phyloP scores from a whole-genome alignment of 768 basidiomycete genomes.

The Pseudohyphozyma bogoriensis region DNA sequence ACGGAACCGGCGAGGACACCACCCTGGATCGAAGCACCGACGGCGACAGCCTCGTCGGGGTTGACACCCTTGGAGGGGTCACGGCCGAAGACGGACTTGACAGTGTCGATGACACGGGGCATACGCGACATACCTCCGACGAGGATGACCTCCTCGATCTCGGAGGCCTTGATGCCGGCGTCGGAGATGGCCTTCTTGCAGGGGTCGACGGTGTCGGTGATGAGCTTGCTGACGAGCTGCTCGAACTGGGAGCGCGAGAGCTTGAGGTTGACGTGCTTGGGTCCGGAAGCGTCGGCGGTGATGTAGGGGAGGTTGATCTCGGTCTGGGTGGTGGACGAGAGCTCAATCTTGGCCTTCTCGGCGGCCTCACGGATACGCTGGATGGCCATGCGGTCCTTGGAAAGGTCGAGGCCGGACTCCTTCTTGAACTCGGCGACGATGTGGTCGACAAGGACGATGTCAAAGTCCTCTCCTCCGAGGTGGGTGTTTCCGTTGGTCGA shows the following conservation, averaged over 20 bases:
- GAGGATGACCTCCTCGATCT: conserved; percentile 92
- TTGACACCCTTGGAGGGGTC: conserved; percentile 99
- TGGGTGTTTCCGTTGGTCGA: conserved; percentile 99
- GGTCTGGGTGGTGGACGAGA: conserved; percentile 87
- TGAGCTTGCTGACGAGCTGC: conserved; percentile 64
- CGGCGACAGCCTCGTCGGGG: conserved; percentile 97
- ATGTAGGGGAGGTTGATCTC: conserved; percentile 98
- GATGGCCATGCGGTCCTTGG: conserved; percentile 85
- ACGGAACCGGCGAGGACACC: conserved; percentile 95
- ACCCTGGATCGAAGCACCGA: conserved; percentile 95
- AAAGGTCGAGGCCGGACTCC: conserved; percentile 69
- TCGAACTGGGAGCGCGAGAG: conserved; percentile 85
- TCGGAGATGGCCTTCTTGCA: conserved; percentile 95
- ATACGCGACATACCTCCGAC: conserved; percentile 99
- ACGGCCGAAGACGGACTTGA: conserved; percentile 85
- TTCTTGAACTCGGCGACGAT: conserved; percentile 91
- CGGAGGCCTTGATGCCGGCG: conserved; percentile 82
- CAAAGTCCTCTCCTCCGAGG: conserved; percentile 94
- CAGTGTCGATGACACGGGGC: conserved; percentile 89
- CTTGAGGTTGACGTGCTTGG: conserved; percentile 93
- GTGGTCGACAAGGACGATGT: conserved; percentile 74
- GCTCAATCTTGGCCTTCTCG: conserved; percentile 98
- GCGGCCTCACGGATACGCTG: conserved; percentile 98
- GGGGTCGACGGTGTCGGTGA: conserved; percentile 83
- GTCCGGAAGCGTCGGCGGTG: conserved; percentile 85